These are phyloP conservation scores for Phytophthora citrophthora DNA, from an alignment of 352 stramenopile species.

Conservation along the genomic window DNA sequence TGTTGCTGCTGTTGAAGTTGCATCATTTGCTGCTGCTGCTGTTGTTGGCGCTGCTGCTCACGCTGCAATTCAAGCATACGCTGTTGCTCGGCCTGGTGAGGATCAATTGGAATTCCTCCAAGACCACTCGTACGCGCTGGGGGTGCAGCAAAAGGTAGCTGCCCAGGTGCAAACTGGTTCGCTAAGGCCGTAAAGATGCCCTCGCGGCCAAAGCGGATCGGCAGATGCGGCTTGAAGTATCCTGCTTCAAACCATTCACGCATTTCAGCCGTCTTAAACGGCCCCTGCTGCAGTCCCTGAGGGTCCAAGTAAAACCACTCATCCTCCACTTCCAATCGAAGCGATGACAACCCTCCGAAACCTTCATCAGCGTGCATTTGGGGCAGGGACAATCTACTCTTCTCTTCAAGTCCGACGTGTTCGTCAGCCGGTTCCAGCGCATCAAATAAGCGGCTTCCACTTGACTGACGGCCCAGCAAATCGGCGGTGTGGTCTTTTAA, in stretches of 20 bases:
- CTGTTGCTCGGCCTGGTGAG: slow-evolving; percentile 60
- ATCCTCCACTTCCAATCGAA: slow-evolving; percentile 59
- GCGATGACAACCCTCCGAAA: slow-evolving; percentile 28
- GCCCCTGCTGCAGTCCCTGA: slow-evolving; percentile 80
- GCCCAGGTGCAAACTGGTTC: slow-evolving; percentile 74
- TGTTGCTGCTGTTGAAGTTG: slow-evolving; percentile 71
- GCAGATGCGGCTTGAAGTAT: slow-evolving; percentile 91
- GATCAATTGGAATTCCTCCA: slow-evolving; percentile 24
- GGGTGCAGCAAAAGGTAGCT: slow-evolving; percentile 68
- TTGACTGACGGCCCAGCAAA: slow-evolving; percentile 25
- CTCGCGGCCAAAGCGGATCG: slow-evolving; percentile 83
- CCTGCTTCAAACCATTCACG: slow-evolving; percentile 90
- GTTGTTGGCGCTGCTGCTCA: slow-evolving; percentile 55
- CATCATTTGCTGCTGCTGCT: slow-evolving; percentile 65
- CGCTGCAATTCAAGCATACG: slow-evolving; percentile 66
- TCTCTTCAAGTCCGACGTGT: slow-evolving; percentile 35
- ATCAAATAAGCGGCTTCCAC: slow-evolving; percentile 37
- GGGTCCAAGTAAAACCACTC: slow-evolving; percentile 91
- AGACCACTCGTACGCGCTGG: slow-evolving; percentile 30
- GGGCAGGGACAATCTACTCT: slow-evolving; percentile 40
- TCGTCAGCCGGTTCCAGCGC: slow-evolving; percentile 33
- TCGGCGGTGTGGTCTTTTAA: slow-evolving; percentile 27
- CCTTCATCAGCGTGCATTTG: slow-evolving; percentile 25
- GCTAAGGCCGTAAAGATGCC: slow-evolving; percentile 76
- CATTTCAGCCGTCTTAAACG: slow-evolving; percentile 89